Percentiles rank a stretch among this genome's conserved stretches.
phyloP scores from a whole-genome alignment of 2,329 filamentous ascomycete genomes.

The Hypomyces perniciosus region DNA sequence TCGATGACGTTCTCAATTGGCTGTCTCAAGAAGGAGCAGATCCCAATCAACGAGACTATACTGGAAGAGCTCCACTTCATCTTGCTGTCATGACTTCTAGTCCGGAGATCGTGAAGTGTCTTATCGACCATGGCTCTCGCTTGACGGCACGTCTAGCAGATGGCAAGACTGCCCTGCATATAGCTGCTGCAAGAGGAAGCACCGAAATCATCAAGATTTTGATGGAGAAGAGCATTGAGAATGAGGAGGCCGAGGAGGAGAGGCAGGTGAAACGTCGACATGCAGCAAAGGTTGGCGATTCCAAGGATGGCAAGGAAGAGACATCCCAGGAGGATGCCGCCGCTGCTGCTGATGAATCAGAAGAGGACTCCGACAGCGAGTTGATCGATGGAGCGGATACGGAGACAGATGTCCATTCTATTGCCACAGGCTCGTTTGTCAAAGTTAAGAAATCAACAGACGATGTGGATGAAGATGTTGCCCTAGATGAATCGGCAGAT shows the following conservation, averaged over 20 bases:
- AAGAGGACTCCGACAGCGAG: constrained; percentile 40
- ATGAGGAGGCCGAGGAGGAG: constrained; percentile 62
- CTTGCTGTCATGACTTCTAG: constrained; percentile 65
- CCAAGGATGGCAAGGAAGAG: constrained; percentile 12
- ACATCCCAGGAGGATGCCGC: constrained; percentile 17
- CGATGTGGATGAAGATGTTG: constrained; percentile 31
- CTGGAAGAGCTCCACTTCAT: constrained; percentile 72
- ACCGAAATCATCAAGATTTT: constrained; percentile 64
- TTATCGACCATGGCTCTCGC: constrained; percentile 67
- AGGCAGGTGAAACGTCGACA: constrained; percentile 46
- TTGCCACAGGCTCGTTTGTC: constrained; percentile 68
- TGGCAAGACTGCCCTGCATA: constrained; percentile 74
- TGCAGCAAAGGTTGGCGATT: constrained; percentile 22
- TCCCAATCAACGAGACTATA: constrained; percentile 69
- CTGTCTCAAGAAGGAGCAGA: constrained; percentile 60
- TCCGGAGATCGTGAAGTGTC: constrained; percentile 60
- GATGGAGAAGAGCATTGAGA: constrained; percentile 66
- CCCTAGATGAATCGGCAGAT: constrained; percentile 50
- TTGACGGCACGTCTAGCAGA: constrained; percentile 71
- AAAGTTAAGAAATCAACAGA: constrained; percentile 51
- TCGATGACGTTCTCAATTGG: constrained; percentile 67
- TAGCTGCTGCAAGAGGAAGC: constrained; percentile 67
- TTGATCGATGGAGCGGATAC: constrained; percentile 40
- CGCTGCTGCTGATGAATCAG: constrained; percentile 24
- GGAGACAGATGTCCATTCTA: constrained; percentile 45